Conservation (phyloP, 1,284 basidiomycete species). For the Trichosporon coremiiforme region DNA sequence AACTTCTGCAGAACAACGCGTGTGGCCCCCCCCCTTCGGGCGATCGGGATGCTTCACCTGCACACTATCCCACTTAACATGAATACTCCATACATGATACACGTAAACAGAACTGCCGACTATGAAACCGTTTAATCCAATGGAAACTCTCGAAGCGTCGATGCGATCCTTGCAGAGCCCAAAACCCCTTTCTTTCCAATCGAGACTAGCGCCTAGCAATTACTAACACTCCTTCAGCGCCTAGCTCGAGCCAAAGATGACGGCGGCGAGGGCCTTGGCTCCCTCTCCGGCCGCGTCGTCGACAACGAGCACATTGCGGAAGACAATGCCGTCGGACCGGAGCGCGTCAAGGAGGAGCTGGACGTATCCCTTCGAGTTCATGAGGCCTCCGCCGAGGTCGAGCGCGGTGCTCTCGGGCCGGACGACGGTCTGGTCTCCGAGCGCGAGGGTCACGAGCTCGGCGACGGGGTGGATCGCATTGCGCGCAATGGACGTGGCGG, state of each 20-base stretch:
- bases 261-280: constrained; percentile 41
- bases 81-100: constrained; percentile 15
- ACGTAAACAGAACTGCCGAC: constrained; percentile 4
- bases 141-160: neutral
- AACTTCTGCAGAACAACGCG: too few species aligned
- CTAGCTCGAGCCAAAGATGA: constrained; percentile 32
- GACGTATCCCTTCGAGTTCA: constrained; percentile 45
- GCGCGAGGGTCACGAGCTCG: constrained; percentile 38
- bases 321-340: constrained; percentile 35
- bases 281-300: constrained; percentile 49
- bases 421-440: constrained; percentile 45
- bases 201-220: neutral
- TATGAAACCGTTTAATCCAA: neutral
- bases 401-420: constrained; percentile 38
- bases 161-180: neutral
- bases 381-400: constrained; percentile 48
- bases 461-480: constrained; percentile 37
- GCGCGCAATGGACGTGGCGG: constrained; percentile 38
- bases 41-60: neutral
- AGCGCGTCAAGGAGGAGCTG: constrained; percentile 41
- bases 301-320: constrained; percentile 41
- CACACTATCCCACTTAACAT: neutral
- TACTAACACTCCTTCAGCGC: neutral
- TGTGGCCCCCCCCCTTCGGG: neutral
- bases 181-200: neutral